Conservation (phyloP, 2,329 filamentous ascomycete genomes). For the Cladophialophora bantiana region DNA sequence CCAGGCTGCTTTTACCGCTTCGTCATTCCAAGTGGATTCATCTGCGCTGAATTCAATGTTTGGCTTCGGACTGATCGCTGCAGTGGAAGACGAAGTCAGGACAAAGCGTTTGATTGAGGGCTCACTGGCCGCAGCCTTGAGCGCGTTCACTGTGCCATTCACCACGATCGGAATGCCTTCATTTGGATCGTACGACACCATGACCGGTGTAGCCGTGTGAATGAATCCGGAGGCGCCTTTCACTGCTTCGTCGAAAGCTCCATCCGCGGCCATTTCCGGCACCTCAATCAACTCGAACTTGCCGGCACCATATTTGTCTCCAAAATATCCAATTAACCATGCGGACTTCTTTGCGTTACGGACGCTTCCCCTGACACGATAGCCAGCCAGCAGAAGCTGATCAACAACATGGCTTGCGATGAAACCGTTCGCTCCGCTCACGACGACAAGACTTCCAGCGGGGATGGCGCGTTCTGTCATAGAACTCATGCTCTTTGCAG, state of each 20-base stretch:
- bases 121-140: conserved; percentile 33
- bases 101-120: conserved; percentile 44
- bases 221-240: conserved; percentile 46
- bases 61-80: conserved; percentile 27
- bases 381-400: conserved; percentile 53
- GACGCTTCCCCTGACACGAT: conserved; percentile 55
- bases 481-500: conserved; percentile 16
- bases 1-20: conserved; percentile 45
- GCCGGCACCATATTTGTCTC: conserved; percentile 45
- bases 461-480: conserved; percentile 28
- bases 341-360: conserved; percentile 46
- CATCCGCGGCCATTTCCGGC: conserved; percentile 44
- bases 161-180: conserved; percentile 54
- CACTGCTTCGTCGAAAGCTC: conserved; percentile 43
- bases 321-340: conserved; percentile 48
- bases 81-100: conserved; percentile 36
- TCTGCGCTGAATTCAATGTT: conserved; percentile 52
- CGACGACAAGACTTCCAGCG: conserved; percentile 45
- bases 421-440: conserved; percentile 58
- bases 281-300: conserved; percentile 48
- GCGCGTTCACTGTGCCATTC: conserved; percentile 53
- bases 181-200: conserved; percentile 48
- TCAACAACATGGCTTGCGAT: conserved; percentile 53
- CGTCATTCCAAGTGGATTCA: conserved; percentile 48
- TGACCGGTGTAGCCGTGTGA: conserved; percentile 53